A percentile compares a stretch with the other conserved stretches of the same genome.
phyloP scores from a whole-genome alignment of 345 rosid genomes.

The Gynandropsis gynandra region DNA sequence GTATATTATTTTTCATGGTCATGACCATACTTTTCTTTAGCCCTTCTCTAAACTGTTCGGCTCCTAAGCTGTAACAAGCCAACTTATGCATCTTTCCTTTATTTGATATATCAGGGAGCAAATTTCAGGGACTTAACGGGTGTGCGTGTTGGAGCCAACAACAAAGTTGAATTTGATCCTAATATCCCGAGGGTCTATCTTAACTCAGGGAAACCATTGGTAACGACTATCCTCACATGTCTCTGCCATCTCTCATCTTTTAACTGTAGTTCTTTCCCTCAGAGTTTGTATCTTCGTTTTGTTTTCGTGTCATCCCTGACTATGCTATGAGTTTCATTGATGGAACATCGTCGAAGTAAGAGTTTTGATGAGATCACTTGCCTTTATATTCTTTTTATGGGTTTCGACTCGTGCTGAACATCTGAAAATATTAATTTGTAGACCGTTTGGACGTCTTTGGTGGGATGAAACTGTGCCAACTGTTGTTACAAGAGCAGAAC shows the following conservation, averaged over 20 bases:
- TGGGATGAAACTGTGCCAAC: constrained; percentile 87
- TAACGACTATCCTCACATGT: constrained; percentile 19
- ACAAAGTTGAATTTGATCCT: constrained; percentile 45
- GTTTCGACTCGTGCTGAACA: not conserved
- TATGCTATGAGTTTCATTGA: constrained; percentile 23
- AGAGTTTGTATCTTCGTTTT: not conserved
- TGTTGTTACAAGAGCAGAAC: constrained; percentile 67
- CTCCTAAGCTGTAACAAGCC: not conserved
- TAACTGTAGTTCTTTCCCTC: not conserved
- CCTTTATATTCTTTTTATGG: not conserved
- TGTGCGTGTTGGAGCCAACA: constrained; percentile 34
- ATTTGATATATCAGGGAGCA: constrained; percentile 39
- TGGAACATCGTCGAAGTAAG: constrained; percentile 36
- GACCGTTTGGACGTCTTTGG: constrained; percentile 81
- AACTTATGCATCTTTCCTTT: not conserved
- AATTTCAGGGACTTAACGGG: constrained; percentile 63
- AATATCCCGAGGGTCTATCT: constrained; percentile 28
- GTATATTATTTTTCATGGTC: constrained; percentile 2
- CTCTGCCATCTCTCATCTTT: not conserved
- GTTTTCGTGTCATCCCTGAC: constrained; percentile 24
- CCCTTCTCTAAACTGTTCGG: not conserved
- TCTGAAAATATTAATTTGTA: constrained; percentile 13
- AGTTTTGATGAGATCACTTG: not conserved
- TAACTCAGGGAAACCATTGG: constrained; percentile 42
- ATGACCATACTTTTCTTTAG: not conserved